These are phyloP conservation scores for Peltaster fructicola DNA, from an alignment of 2,329 filamentous ascomycete species.

Conservation along the genomic window DNA sequence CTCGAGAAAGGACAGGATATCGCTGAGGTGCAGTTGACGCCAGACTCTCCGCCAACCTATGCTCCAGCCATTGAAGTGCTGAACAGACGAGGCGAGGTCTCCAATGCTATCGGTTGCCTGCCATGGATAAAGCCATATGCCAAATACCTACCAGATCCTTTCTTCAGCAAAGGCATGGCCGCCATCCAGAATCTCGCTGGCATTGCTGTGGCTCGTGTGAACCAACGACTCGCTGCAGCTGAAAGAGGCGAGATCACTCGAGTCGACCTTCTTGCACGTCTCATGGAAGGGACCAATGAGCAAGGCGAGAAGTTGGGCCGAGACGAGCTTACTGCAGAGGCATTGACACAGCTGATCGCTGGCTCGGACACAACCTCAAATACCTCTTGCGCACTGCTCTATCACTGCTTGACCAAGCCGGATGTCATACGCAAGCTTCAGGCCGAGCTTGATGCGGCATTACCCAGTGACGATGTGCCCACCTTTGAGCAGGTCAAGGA, in stretches of 20 bases:
- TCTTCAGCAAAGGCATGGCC: constrained; percentile 19
- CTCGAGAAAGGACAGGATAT: constrained; percentile 11
- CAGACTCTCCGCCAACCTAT: constrained; percentile 13
- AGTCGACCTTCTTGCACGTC: constrained; percentile 60
- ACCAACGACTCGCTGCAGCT: constrained; percentile 51
- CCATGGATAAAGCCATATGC: constrained; percentile 65
- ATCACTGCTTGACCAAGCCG: constrained; percentile 53
- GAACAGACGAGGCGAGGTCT: constrained; percentile 76
- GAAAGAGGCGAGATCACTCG: constrained; percentile 38
- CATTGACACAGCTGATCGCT: constrained; percentile 72
- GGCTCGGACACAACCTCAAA: constrained; percentile 63
- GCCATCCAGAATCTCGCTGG: constrained; percentile 58
- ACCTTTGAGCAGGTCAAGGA: constrained; percentile 55
- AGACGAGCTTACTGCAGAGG: constrained; percentile 72
- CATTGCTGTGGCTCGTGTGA: constrained; percentile 72
- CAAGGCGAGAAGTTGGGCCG: constrained; percentile 58
- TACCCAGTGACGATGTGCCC: constrained; percentile 48
- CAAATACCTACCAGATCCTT: constrained; percentile 42
- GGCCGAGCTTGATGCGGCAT: constrained; percentile 52
- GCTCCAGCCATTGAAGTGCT: constrained; percentile 61
- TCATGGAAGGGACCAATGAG: constrained; percentile 76
- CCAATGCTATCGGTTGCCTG: constrained; percentile 53
- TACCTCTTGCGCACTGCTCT: constrained; percentile 68
- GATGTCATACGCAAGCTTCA: constrained; percentile 56
- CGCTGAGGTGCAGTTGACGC: constrained; percentile 16